A percentile compares a stretch with the other conserved stretches of the same genome.
Evolutionary conservation across 2,329 filamentous ascomycete genomes (phyloP).

Genomic region (Aspergillus eucalypticola): DNA sequence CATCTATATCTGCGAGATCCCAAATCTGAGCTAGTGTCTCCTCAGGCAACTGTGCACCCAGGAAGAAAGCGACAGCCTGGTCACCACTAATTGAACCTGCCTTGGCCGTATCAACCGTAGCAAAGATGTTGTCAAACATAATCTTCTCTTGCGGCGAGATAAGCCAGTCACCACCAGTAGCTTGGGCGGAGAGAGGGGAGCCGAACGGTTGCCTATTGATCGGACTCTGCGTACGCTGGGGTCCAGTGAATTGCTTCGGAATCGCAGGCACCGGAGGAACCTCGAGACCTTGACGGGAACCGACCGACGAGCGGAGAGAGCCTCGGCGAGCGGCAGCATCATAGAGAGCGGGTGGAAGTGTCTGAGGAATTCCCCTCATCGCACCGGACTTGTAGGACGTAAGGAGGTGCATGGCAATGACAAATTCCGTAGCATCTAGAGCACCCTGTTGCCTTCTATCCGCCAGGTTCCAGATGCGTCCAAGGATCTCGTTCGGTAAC

Average conservation of each 20-base stretch:
- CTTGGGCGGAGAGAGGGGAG: slow-evolving; percentile 54
- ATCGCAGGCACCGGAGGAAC: slow-evolving; percentile 65
- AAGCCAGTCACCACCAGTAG: slow-evolving; percentile 72
- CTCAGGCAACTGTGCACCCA: slow-evolving; percentile 84
- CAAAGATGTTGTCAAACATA: slow-evolving; percentile 84
- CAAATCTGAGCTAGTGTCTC: slow-evolving; percentile 91
- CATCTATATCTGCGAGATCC: slow-evolving; percentile 94
- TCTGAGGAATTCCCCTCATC: slow-evolving; percentile 74
- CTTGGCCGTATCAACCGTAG: slow-evolving; percentile 75
- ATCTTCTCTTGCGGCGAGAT: slow-evolving; percentile 80
- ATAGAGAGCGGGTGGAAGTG: slow-evolving; percentile 81
- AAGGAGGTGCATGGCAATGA: slow-evolving; percentile 96
- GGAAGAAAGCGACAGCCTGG: slow-evolving; percentile 91
- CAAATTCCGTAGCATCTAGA: slow-evolving; percentile 85
- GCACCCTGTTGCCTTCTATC: slow-evolving; percentile 91
- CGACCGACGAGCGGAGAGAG: slow-evolving; percentile 53
- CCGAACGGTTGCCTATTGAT: slow-evolving; percentile 54
- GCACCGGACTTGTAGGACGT: slow-evolving; percentile 85
- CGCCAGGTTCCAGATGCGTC: slow-evolving; percentile 93
- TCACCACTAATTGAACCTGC: slow-evolving; percentile 88
- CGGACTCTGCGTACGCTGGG: slow-evolving; percentile 62
- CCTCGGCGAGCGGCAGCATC: slow-evolving; percentile 80
- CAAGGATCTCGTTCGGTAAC: slow-evolving; percentile 83
- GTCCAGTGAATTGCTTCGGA: slow-evolving; percentile 73
- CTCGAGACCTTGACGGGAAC: slow-evolving; percentile 50